phyloP scores from a whole-genome alignment of 306 rosid genomes.

The Castanea sativa region DNA sequence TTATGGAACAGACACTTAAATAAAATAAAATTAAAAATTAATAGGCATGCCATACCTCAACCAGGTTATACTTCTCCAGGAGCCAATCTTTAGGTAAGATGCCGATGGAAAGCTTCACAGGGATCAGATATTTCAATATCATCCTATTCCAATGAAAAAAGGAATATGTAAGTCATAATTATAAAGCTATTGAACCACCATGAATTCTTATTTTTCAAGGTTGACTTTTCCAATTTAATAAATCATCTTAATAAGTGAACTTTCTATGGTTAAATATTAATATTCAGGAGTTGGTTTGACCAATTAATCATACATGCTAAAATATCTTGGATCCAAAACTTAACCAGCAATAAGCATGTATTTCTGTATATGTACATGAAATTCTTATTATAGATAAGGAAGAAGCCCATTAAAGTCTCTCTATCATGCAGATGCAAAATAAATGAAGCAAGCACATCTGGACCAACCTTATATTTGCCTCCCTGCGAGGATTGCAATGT shows the following conservation, averaged over 20 bases:
- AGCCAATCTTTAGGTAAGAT: conserved; percentile 76
- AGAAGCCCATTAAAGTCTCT: conserved; percentile 11
- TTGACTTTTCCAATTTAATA: not conserved
- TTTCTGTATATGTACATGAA: not conserved
- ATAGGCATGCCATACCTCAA: conserved; percentile 56
- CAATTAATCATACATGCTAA: not conserved
- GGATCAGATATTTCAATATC: conserved; percentile 92
- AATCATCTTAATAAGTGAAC: not conserved
- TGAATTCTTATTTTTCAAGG: not conserved
- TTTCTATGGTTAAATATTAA: not conserved
- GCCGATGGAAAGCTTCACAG: conserved; percentile 96
- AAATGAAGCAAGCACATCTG: conserved; percentile 49
- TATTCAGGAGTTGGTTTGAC: no score
- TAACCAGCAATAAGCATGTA: conserved; percentile 14
- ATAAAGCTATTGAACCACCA: no score
- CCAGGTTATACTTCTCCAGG: conserved; percentile 68
- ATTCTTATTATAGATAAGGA: not conserved
- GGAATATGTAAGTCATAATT: conserved; percentile 8
- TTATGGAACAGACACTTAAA: not conserved
- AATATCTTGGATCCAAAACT: not conserved
- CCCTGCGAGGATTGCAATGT: conserved; percentile 75
- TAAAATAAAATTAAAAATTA: not conserved
- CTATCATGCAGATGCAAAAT: conserved; percentile 28
- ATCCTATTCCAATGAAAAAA: conserved; percentile 49
- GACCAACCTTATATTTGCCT: conserved; percentile 94